These are phyloP conservation scores for Alternaria burnsii DNA, from an alignment of 2,329 filamentous ascomycete genomes.

Conservation along the genomic window DNA sequence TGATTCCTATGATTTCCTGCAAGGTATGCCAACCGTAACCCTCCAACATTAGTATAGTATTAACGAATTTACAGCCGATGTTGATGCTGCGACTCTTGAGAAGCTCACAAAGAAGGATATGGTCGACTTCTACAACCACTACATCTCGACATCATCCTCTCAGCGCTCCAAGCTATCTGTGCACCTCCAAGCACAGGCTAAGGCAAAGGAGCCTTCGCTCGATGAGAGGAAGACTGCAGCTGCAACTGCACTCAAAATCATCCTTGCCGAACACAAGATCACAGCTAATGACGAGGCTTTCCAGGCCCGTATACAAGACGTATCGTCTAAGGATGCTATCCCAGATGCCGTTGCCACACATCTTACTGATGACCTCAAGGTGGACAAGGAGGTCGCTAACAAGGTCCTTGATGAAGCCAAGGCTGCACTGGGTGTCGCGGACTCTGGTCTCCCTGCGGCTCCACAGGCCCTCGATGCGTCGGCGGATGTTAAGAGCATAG, in stretches of 20 bases:
- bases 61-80: conserved; percentile 63
- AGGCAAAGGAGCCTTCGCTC: conserved; percentile 47
- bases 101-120: conserved; percentile 81
- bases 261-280: conserved; percentile 60
- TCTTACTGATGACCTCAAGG: conserved; percentile 52
- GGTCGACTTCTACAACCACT: conserved; percentile 77
- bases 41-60: background rate
- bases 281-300: conserved; percentile 54
- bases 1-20: conserved; percentile 89
- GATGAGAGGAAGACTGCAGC: conserved; percentile 54
- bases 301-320: conserved; percentile 54
- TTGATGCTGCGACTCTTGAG: conserved; percentile 79
- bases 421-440: conserved; percentile 55
- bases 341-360: conserved; percentile 61
- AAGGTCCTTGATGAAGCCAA: conserved; percentile 61
- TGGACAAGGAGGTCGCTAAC: conserved; percentile 60
- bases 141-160: conserved; percentile 77
- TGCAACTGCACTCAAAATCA: conserved; percentile 50
- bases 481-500: conserved; percentile 34
- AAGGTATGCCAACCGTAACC: conserved; percentile 65
- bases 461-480: conserved; percentile 49
- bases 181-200: conserved; percentile 79
- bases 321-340: conserved; percentile 59
- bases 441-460: conserved; percentile 49
- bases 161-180: conserved; percentile 83